These are phyloP conservation scores for Coemansia asiatica DNA, from an alignment of 192 early-diverging fungal genomes.

Conservation along the genomic window DNA sequence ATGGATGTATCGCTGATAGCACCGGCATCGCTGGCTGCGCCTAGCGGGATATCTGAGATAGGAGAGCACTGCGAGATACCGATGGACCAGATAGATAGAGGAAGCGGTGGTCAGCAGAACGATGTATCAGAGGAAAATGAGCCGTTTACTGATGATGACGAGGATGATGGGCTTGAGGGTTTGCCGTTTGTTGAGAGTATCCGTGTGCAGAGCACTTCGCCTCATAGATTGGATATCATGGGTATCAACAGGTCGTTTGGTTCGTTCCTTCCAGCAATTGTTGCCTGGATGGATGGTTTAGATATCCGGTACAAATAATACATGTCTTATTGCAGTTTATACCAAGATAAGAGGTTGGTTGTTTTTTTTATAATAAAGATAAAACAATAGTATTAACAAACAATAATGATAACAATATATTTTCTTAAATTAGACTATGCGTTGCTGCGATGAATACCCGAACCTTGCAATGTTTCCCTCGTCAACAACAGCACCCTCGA, in stretches of 20 bases:
- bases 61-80: conserved; percentile 17
- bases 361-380: no score
- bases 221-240: conserved; percentile 17
- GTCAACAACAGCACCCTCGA: background rate
- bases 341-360: no score
- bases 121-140: background rate
- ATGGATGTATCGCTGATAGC: background rate
- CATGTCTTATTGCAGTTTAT: background rate
- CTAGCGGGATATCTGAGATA: background rate
- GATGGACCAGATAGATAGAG: background rate
- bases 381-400: no score
- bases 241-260: conserved; percentile 42
- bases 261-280: conserved; percentile 16
- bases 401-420: no score
- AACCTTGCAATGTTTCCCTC: background rate
- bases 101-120: background rate
- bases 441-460: background rate
- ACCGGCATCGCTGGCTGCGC: background rate
- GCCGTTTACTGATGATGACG: background rate
- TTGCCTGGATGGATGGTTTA: conserved; percentile 54
- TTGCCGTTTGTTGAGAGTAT: background rate
- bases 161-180: background rate
- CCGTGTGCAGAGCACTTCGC: conserved; percentile 1
- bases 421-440: background rate
- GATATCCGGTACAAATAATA: conserved; percentile 28